Conservation (phyloP, 1,284 basidiomycete species). For the Amylostereum areolatum region DNA sequence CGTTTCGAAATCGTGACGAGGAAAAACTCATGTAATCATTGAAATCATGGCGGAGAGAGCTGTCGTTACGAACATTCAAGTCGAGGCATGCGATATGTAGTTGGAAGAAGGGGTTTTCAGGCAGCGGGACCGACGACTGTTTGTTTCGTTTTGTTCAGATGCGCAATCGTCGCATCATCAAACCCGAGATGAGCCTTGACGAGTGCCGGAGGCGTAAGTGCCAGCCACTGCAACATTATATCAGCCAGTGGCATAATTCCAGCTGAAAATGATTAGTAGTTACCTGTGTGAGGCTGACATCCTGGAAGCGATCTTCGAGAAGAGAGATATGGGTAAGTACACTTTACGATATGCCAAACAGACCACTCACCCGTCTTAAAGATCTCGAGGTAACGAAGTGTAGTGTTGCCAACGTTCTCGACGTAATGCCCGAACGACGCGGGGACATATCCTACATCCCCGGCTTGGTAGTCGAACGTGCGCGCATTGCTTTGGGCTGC, state of each 20-base stretch:
- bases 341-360: no score
- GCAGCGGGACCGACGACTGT: no score
- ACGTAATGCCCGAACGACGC: slow-evolving; percentile 59
- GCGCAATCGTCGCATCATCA: slow-evolving; percentile 43
- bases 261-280: not conserved
- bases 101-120: no score
- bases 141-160: slow-evolving; percentile 49
- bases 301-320: slow-evolving; percentile 45
- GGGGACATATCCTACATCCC: slow-evolving; percentile 64
- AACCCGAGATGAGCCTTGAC: slow-evolving; percentile 58
- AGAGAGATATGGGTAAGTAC: not conserved
- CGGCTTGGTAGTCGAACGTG: slow-evolving; percentile 65
- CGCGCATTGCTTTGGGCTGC: slow-evolving; percentile 54
- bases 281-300: slow-evolving; percentile 59
- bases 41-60: no score
- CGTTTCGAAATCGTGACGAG: no score
- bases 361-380: slow-evolving; percentile 46
- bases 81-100: no score
- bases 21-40: no score
- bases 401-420: slow-evolving; percentile 65
- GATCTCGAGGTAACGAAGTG: slow-evolving; percentile 59
- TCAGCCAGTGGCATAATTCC: not conserved
- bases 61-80: no score
- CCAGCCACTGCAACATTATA: slow-evolving; percentile 49
- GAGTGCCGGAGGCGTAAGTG: slow-evolving; percentile 53